Percentiles rank a stretch among this genome's conserved stretches.
These are phyloP conservation scores for Fusarium sp. DNA, from an alignment of 2,329 filamentous ascomycete species.

Conservation along the genomic window DNA sequence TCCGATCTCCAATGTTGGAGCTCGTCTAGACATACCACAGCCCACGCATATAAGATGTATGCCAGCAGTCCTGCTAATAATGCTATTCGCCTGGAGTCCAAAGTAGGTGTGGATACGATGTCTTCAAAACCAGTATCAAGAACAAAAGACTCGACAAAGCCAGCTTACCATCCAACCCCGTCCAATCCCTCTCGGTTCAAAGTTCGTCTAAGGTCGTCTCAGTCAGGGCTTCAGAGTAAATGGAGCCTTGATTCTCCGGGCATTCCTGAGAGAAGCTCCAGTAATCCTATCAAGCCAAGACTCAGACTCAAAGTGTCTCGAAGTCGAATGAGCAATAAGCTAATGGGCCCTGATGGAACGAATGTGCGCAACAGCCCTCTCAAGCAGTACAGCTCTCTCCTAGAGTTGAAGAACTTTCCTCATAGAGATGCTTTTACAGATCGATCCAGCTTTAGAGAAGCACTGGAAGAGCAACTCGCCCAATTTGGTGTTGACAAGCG, in stretches of 20 bases:
- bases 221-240: conserved; percentile 17
- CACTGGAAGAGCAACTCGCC: conserved; percentile 12
- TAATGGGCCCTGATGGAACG: conserved; percentile 15
- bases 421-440: conserved; percentile 4
- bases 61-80: conserved; percentile 18
- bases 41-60: conserved; percentile 15
- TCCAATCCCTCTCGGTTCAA: conserved; percentile 41
- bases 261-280: conserved; percentile 9
- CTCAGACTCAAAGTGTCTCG: conserved; percentile 48
- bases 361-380: conserved; percentile 37
- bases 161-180: background rate
- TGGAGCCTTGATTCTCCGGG: background rate
- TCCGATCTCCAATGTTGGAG: background rate
- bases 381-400: conserved; percentile 47
- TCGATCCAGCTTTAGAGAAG: conserved; percentile 22
- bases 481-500: conserved; percentile 2
- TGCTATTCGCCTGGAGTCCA: background rate
- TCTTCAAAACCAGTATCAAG: background rate
- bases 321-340: conserved; percentile 39
- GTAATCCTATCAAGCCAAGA: conserved; percentile 24
- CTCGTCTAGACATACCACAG: conserved; percentile 1
- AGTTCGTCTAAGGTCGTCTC: conserved; percentile 40
- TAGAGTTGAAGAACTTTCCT: conserved; percentile 41
- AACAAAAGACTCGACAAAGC: background rate
- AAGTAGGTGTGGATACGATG: background rate